These are phyloP conservation scores for Discostella stelligeroides DNA, from an alignment of 108 stramenopile genomes.

Conservation along the genomic window DNA sequence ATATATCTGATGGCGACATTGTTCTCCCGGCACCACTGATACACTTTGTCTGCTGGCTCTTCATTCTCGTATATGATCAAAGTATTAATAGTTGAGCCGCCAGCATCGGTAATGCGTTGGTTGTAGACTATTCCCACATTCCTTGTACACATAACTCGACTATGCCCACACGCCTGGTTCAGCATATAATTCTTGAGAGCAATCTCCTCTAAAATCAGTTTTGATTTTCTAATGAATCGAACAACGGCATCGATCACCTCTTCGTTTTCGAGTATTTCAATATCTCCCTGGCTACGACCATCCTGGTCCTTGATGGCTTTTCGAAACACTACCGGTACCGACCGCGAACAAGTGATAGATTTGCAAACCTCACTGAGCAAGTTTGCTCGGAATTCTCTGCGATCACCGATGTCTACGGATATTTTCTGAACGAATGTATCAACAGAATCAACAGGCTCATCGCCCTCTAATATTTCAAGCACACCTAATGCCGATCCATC, in stretches of 20 bases:
- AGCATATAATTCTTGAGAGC: slow-evolving; percentile 48
- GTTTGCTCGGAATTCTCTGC: slow-evolving; percentile 21
- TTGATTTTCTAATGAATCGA: slow-evolving; percentile 42
- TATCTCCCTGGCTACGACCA: slow-evolving; percentile 31
- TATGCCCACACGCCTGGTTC: slow-evolving; percentile 39
- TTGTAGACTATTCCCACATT: slow-evolving; percentile 42
- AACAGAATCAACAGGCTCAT: slow-evolving; percentile 37
- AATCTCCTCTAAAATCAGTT: slow-evolving; percentile 32
- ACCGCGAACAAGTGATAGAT: slow-evolving; percentile 31
- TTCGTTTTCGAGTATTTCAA: slow-evolving; percentile 45
- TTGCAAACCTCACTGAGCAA: slow-evolving; percentile 40
- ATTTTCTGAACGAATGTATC: slow-evolving; percentile 39
- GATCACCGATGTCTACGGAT: slow-evolving; percentile 4
- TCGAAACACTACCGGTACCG: slow-evolving; percentile 37
- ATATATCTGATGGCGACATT: slow-evolving; percentile 15
- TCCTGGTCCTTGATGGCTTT: slow-evolving; percentile 42
- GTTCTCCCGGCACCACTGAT: slow-evolving; percentile 37
- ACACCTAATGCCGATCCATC: slow-evolving; percentile 29
- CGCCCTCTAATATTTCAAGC: slow-evolving; percentile 35
- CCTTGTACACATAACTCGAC: slow-evolving; percentile 39
- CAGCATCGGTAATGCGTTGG: slow-evolving; percentile 15
- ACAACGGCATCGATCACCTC: slow-evolving; percentile 55
- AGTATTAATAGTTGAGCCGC: slow-evolving; percentile 34
- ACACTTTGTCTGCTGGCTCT: slow-evolving; percentile 53
- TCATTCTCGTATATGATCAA: slow-evolving; percentile 48